Conservation (phyloP, 768 basidiomycete genomes). For the Tylopilus plumbeoviolaceoides region DNA sequence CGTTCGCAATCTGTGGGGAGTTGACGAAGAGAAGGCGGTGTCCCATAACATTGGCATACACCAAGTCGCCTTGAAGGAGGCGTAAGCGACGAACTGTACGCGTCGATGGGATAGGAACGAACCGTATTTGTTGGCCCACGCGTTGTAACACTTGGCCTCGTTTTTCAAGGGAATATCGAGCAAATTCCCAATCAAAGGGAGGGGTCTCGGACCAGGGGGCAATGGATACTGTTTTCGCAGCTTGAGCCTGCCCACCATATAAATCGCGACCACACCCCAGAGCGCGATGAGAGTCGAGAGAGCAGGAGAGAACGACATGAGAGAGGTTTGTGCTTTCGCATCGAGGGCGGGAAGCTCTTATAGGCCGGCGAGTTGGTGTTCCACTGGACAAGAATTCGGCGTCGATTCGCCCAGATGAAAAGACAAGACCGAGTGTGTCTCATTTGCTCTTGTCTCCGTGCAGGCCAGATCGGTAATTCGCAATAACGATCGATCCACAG, state of each 20-base stretch:
- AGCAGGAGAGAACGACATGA: conserved; percentile 15
- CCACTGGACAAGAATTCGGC: conserved; percentile 10
- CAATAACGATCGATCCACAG: not conserved
- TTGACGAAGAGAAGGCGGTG: conserved; percentile 48
- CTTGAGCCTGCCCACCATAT: conserved; percentile 12
- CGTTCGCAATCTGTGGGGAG: conserved; percentile 41
- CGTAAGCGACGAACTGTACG: not conserved
- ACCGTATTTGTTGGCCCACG: conserved; percentile 39
- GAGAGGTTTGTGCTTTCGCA: conserved; percentile 1
- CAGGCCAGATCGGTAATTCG: not conserved
- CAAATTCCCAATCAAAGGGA: conserved; percentile 54
- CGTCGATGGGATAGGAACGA: not conserved
- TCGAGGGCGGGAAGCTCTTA: conserved; percentile 11
- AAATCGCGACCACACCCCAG: conserved; percentile 19
- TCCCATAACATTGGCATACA: conserved; percentile 50
- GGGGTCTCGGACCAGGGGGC: conserved; percentile 52
- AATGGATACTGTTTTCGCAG: conserved; percentile 29
- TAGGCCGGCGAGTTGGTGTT: conserved; percentile 13
- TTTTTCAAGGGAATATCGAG: conserved; percentile 39
- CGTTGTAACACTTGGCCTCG: conserved; percentile 39
- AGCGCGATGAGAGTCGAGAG: conserved; percentile 20
- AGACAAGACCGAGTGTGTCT: conserved; percentile 13
- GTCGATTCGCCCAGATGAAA: not conserved
- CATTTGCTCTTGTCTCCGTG: conserved; percentile 13
- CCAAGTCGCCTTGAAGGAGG: conserved; percentile 41